Base-by-base conservation (phyloP, 108 stramenopile genomes). In the Skeletonema menzelii region DNA sequence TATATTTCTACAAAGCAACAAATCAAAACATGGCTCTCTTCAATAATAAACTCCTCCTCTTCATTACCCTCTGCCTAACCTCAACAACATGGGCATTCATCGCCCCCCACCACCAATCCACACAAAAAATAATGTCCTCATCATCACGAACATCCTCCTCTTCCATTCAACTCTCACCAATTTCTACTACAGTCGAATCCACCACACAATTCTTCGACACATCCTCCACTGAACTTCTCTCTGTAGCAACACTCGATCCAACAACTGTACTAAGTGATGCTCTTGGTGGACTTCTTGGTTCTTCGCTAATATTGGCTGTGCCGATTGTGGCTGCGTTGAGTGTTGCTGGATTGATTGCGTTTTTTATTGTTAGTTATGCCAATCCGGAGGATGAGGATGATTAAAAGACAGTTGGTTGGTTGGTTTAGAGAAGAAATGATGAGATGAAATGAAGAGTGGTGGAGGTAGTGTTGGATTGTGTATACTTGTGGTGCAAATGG, bases 241-340 rank as follows among this genome's bases (percentile, higher is more conserved):
- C 88, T 3, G 83, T 78, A 8, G 46, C 80, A 28, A 93, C 92
- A 10, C 63, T 94, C 56, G 93, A 94, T 82, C 93, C 93, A 13
- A 87, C 93, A 15, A 80, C 93, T 3, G 34, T 86, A n/a, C 67
- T 94, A 24, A 81, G 85, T 10, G 83, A 89, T 72, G 56, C 82
- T 1, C 67, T 94, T 17, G 89, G 84, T 30, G 84, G 80, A 42
- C 59, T 94, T 8, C 28, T 94, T 15, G 85, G 85, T 17, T 84
- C 84, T 53, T 86, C 82, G 26, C 80, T 82, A 10, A 91, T 94
- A 65, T 76, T 94, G 63, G 44, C 66, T 8, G 88, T 94, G 11
- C 93, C 93, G 1, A 89, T 94, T 53, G 53, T 88, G 5, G 93
- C 89, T 6, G 93, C 88, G n/a, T 57, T 94, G 26, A 69, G 70